Conservation (phyloP, 2,329 filamentous ascomycete genomes). For the Claviceps capensis region DNA sequence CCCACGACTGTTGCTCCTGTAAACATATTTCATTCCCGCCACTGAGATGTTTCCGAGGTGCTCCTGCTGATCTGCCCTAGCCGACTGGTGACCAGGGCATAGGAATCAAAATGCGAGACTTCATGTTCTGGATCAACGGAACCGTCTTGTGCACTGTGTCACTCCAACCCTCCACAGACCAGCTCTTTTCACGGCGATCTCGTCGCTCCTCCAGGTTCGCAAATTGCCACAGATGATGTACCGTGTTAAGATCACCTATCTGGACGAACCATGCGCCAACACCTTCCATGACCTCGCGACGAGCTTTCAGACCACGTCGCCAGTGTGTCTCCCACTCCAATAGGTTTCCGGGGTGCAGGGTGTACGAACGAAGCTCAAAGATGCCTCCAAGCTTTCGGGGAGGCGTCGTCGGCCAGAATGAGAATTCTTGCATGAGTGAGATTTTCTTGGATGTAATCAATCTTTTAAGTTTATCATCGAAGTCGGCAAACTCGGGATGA, state of each 20-base stretch:
- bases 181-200: conserved; percentile 81
- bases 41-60: neutral
- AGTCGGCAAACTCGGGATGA: conserved; percentile 72
- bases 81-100: conserved; percentile 95
- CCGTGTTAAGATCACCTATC: conserved; percentile 92
- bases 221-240: conserved; percentile 98
- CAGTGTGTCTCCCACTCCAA: conserved; percentile 99
- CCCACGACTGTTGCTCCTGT: too few species aligned
- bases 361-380: conserved; percentile 95
- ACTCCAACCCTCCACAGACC: conserved; percentile 89
- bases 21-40: too few species aligned
- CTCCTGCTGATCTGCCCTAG: conserved; percentile 26
- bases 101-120: conserved; percentile 81
- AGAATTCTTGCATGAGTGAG: conserved; percentile 98
- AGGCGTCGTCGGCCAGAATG: conserved; percentile 93
- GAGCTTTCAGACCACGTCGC: conserved; percentile 79
- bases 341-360: conserved; percentile 85
- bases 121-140: conserved; percentile 91
- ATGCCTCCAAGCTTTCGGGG: conserved; percentile 82
- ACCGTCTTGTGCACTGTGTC: conserved; percentile 98
- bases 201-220: conserved; percentile 92
- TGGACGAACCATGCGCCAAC: conserved; percentile 98
- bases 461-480: conserved; percentile 73
- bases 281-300: conserved; percentile 95
- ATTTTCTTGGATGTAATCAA: conserved; percentile 74